These are phyloP conservation scores for Chaetoceros tenuissimus DNA, from an alignment of 108 stramenopile genomes.

Conservation along the genomic window DNA sequence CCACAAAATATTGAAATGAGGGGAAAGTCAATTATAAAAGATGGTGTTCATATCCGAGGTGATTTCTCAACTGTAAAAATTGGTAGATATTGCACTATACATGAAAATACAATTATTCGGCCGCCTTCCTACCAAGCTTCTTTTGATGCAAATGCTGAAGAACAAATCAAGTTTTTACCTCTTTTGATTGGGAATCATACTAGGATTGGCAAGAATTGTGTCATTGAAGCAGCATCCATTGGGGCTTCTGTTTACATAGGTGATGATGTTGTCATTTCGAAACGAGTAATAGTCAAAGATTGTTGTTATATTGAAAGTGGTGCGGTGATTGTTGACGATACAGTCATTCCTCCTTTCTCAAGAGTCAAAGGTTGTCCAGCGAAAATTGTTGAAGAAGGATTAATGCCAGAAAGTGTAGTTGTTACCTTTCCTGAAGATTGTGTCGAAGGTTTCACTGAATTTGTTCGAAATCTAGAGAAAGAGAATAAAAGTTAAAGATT, in stretches of 20 bases:
- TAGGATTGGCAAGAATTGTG: slow-evolving; percentile 13
- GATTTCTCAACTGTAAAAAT: slow-evolving; percentile 25
- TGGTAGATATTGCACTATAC: slow-evolving; percentile 24
- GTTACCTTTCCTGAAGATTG: slow-evolving; percentile 25
- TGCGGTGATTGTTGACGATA: slow-evolving; percentile 21
- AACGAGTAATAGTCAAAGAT: slow-evolving; percentile 29
- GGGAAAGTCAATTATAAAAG: slow-evolving; percentile 25
- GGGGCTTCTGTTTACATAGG: slow-evolving; percentile 36
- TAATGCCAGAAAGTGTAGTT: slow-evolving; percentile 29
- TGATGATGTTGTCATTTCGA: slow-evolving; percentile 11
- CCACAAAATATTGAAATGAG: slow-evolving; percentile 11
- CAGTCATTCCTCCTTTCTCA: slow-evolving; percentile 36
- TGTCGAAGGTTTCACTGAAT: slow-evolving; percentile 18
- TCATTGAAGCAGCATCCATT: slow-evolving; percentile 15
- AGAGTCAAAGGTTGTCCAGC: slow-evolving; percentile 37
- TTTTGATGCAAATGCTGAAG: slow-evolving; percentile 13
- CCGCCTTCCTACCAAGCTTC: slow-evolving; percentile 17
- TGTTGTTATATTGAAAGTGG: slow-evolving; percentile 29
- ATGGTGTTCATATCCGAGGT: slow-evolving; percentile 17
- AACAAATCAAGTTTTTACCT: slow-evolving; percentile 18
- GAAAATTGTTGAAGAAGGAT: slow-evolving; percentile 23
- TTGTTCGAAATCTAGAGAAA: slow-evolving; percentile 15
- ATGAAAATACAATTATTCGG: slow-evolving; percentile 14
- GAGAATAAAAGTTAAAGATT: slow-evolving; percentile 2
- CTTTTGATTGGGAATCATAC: slow-evolving; percentile 30